A percentile compares a stretch with the other conserved stretches of the same genome.
phyloP scores from a whole-genome alignment of 2,329 filamentous ascomycete species.

The Boeremia lycopersici region DNA sequence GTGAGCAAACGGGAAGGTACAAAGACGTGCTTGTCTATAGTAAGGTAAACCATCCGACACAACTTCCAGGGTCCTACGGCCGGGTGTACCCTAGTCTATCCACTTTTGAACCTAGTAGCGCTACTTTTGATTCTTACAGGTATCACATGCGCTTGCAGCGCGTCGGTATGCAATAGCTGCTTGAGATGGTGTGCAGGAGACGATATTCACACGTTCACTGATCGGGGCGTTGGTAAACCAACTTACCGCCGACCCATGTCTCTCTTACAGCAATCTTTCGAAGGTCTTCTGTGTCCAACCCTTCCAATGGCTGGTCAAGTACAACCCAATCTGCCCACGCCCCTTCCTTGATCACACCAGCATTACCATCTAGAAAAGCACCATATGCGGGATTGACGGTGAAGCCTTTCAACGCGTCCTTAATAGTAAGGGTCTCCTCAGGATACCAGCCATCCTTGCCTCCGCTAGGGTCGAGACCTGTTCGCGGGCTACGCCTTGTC shows the following conservation, averaged over 20 bases:
- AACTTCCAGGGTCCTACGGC: background rate
- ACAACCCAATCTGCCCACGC: conserved; percentile 74
- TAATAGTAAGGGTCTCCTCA: conserved; percentile 63
- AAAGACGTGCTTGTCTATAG: background rate
- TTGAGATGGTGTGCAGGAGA: conserved; percentile 7
- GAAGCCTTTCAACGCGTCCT: conserved; percentile 67
- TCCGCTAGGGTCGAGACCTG: conserved; percentile 51
- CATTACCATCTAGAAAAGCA: conserved; percentile 63
- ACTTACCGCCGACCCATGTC: conserved; percentile 69
- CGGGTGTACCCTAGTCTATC: conserved; percentile 8
- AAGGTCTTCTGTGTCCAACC: conserved; percentile 57
- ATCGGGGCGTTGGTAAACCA: conserved; percentile 41
- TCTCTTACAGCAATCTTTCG: conserved; percentile 63
- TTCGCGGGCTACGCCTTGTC: conserved; percentile 64
- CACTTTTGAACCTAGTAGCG: background rate
- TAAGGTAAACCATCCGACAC: conserved; percentile 1
- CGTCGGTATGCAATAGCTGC: background rate
- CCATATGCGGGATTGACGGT: conserved; percentile 65
- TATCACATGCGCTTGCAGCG: conserved; percentile 3
- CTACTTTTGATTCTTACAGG: background rate
- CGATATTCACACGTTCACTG: conserved; percentile 1
- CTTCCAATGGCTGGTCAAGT: conserved; percentile 63
- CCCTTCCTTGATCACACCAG: conserved; percentile 64
- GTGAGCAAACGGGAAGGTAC: conserved; percentile 3
- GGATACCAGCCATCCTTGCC: conserved; percentile 62